Conservation (phyloP, 2,329 filamentous ascomycete genomes). For the Ophiognomonia clavigignenti-juglandacearum region DNA sequence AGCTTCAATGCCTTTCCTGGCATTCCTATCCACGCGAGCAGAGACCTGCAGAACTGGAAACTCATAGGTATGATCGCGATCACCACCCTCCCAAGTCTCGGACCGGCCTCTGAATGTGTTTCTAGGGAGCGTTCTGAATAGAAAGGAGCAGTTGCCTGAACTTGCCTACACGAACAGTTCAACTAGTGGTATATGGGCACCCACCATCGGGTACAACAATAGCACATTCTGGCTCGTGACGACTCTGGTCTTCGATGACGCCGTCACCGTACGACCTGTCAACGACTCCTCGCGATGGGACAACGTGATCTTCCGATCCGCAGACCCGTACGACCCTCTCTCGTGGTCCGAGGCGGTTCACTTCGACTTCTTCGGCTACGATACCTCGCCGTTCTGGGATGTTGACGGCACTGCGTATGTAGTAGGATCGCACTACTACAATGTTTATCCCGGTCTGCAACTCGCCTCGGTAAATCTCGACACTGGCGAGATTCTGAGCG, state of each 20-base stretch:
- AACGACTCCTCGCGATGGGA: slow-evolving; percentile 31
- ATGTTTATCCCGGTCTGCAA: slow-evolving; percentile 34
- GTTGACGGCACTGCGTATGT: slow-evolving; percentile 50
- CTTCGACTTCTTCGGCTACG: slow-evolving; percentile 46
- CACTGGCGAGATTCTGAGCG: slow-evolving; percentile 31
- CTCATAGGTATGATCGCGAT: slow-evolving; percentile 21
- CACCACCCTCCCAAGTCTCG: background rate
- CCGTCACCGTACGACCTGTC: slow-evolving; percentile 30
- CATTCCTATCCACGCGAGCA: slow-evolving; percentile 39
- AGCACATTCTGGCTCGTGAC: slow-evolving; percentile 27
- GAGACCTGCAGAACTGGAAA: slow-evolving; percentile 37
- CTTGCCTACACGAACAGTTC: slow-evolving; percentile 27
- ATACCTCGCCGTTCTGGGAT: slow-evolving; percentile 53
- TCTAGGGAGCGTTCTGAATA: slow-evolving; percentile 30
- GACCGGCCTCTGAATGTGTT: background rate
- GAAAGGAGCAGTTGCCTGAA: slow-evolving; percentile 29
- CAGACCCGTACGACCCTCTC: slow-evolving; percentile 34
- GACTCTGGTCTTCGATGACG: slow-evolving; percentile 28
- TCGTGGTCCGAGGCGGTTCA: slow-evolving; percentile 44
- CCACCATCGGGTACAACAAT: slow-evolving; percentile 25
- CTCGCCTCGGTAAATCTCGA: slow-evolving; percentile 34
- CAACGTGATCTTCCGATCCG: slow-evolving; percentile 39
- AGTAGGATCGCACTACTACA: slow-evolving; percentile 33
- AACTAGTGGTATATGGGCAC: slow-evolving; percentile 30
- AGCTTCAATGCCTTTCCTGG: slow-evolving; percentile 40